Evolutionary conservation across 1,284 basidiomycete species (phyloP).

Genomic region (Austroboletus olivaceoglutinosus): DNA sequence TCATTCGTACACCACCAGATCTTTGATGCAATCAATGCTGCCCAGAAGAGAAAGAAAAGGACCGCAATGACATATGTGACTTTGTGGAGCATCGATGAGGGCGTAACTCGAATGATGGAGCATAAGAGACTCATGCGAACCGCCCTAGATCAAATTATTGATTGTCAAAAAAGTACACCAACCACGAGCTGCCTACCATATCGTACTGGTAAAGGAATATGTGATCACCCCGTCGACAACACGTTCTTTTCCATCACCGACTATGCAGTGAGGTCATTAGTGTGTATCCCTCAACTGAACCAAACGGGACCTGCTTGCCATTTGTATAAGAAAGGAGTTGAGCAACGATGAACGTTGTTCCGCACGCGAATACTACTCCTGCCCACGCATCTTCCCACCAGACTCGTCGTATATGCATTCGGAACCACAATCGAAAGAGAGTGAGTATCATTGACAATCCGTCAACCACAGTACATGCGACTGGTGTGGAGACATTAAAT

Average conservation of each 20-base stretch:
- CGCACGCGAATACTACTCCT: neutral
- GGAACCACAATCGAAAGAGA: neutral
- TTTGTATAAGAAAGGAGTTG: neutral
- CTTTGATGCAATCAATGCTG: neutral
- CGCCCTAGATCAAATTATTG: neutral
- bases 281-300: neutral
- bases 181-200: neutral
- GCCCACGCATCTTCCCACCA: slow-evolving; percentile 8
- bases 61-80: neutral
- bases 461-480: neutral
- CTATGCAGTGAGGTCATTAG: too few species aligned
- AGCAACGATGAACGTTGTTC: neutral
- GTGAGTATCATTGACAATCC: neutral
- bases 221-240: neutral
- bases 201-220: too few species aligned
- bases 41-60: neutral
- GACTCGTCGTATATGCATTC: neutral
- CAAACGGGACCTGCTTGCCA: neutral
- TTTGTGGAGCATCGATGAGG: neutral
- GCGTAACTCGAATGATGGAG: neutral
- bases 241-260: neutral
- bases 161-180: neutral
- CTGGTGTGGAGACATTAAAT: neutral
- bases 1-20: neutral
- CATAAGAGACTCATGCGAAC: slow-evolving; percentile 4